phyloP scores from a whole-genome alignment of 208 protist species.

The Acanthamoeba royreba region DNA sequence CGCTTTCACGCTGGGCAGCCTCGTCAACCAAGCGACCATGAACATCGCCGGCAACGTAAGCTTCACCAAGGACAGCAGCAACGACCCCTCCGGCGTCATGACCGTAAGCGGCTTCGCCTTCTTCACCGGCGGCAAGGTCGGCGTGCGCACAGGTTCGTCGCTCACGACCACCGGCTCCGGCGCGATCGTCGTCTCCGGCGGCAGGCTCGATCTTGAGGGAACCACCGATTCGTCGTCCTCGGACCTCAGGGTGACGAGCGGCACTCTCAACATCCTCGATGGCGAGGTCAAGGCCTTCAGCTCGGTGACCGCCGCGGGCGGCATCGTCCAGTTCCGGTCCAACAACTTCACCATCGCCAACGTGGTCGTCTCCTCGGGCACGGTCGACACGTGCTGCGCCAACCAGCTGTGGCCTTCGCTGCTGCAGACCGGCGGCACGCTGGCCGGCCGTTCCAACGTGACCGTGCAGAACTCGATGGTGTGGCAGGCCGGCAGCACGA shows the following conservation, averaged over 20 bases:
- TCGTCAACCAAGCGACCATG: background rate
- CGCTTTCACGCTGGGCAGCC: background rate
- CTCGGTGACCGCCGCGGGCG: background rate
- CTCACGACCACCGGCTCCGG: background rate
- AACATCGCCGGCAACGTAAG: background rate
- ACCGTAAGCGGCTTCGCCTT: background rate
- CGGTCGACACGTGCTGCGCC: conserved; percentile 4
- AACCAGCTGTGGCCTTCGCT: conserved; percentile 25
- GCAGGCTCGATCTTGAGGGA: background rate
- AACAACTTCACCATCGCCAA: background rate
- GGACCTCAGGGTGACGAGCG: background rate
- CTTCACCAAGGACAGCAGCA: background rate
- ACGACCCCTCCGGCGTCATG: background rate
- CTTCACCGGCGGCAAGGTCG: conserved; percentile 10
- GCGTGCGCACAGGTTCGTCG: background rate
- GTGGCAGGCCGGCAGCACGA: background rate
- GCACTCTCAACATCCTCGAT: background rate
- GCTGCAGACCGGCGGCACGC: background rate
- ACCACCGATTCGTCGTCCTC: background rate
- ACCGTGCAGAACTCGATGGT: background rate
- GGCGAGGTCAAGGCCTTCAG: conserved; percentile 7
- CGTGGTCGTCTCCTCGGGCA: background rate
- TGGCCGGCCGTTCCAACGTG: background rate
- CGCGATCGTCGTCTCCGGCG: background rate
- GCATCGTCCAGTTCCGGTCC: conserved; percentile 15